Conservation (phyloP, 768 basidiomycete species). For the Lepiota venenata region DNA sequence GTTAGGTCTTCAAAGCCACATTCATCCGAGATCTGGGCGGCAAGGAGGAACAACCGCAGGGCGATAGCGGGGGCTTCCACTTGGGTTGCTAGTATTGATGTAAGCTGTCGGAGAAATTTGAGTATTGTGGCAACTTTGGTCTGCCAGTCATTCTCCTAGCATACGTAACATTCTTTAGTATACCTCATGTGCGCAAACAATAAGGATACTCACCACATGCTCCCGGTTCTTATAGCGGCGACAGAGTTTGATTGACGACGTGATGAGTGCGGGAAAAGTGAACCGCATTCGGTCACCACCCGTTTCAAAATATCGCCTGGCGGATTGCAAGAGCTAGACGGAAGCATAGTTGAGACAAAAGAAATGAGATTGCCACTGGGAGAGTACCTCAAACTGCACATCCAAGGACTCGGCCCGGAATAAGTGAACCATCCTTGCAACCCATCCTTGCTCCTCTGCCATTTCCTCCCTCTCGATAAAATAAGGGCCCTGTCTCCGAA, state of each 20-base stretch:
- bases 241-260: conserved; percentile 89
- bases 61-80: conserved; percentile 93
- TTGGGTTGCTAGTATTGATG: conserved; percentile 88
- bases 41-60: conserved; percentile 90
- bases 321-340: conserved; percentile 81
- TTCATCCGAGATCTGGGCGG: conserved; percentile 93
- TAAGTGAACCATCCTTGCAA: conserved; percentile 95
- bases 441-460: conserved; percentile 99
- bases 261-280: conserved; percentile 96
- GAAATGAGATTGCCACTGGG: background rate
- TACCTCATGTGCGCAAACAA: background rate
- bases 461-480: conserved; percentile 80
- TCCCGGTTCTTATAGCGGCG: conserved; percentile 86
- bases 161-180: conserved; percentile 2
- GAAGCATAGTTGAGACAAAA: background rate
- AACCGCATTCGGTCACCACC: conserved; percentile 95
- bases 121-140: conserved; percentile 83
- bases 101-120: conserved; percentile 92
- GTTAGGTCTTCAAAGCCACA: conserved; percentile 94
- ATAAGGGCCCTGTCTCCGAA: conserved; percentile 57
- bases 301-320: conserved; percentile 83
- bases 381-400: conserved; percentile 80
- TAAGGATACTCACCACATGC: conserved; percentile 47
- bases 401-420: conserved; percentile 86
- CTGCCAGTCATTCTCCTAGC: conserved; percentile 84